Percentiles rank a stretch among this genome's conserved stretches.
phyloP scores from a whole-genome alignment of 1,284 basidiomycete genomes.

The Cronartium quercuum region DNA sequence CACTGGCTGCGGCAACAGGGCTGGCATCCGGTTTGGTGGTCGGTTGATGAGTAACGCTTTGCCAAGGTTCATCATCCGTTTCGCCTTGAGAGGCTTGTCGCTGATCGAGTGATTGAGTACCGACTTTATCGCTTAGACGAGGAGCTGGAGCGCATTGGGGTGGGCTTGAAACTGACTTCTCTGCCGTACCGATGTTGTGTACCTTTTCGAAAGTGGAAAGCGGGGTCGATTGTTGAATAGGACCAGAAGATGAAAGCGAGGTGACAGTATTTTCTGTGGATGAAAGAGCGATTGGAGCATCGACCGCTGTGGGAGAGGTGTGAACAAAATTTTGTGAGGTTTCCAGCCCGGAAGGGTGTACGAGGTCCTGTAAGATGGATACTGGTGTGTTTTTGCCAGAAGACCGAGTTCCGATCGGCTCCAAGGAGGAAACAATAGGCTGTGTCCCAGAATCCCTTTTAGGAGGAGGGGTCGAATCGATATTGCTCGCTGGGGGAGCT shows the following conservation, averaged over 20 bases:
- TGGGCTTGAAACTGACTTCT: neutral
- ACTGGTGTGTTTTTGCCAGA: constrained; percentile 12
- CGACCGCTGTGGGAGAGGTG: neutral
- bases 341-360: neutral
- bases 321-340: neutral
- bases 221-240: neutral
- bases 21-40: neutral
- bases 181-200: neutral
- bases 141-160: neutral
- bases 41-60: constrained; percentile 9
- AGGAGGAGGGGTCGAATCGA: neutral
- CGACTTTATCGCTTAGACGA: neutral
- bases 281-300: neutral
- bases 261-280: no score
- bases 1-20: neutral
- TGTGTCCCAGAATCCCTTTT: neutral
- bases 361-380: neutral
- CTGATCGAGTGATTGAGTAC: neutral
- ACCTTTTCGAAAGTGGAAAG: neutral
- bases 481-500: neutral
- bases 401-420: constrained; percentile 5
- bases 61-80: constrained; percentile 12
- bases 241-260: no score
- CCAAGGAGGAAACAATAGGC: neutral
- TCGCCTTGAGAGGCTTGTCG: neutral